Percentiles rank a stretch among this genome's conserved stretches.
These are phyloP conservation scores for Panaeolus papilionaceus DNA, from an alignment of 768 basidiomycete species.

Conservation along the genomic window DNA sequence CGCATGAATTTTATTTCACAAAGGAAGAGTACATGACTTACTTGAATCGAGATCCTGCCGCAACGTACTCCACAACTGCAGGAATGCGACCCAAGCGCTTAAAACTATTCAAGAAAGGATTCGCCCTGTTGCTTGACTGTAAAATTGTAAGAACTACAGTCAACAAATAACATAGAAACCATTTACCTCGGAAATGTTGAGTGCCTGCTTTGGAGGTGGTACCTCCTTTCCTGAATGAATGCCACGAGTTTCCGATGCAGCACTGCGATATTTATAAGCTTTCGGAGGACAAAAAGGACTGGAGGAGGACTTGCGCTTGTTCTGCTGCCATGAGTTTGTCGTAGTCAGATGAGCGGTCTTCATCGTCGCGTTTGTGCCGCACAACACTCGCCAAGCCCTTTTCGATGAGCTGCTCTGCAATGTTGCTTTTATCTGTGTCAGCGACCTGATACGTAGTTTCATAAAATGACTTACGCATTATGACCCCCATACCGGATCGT, in stretches of 20 bases:
- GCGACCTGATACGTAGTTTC: neutral
- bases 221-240: constrained; percentile 94
- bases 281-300: neutral
- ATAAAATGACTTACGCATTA: constrained; percentile 62
- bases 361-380: constrained; percentile 93
- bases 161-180: neutral
- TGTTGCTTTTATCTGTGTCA: constrained; percentile 58
- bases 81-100: constrained; percentile 86
- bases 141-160: constrained; percentile 17
- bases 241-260: constrained; percentile 77
- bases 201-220: constrained; percentile 75
- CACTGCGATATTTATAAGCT: constrained; percentile 49
- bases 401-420: constrained; percentile 93
- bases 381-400: constrained; percentile 91
- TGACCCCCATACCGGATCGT: constrained; percentile 87
- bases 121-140: constrained; percentile 75
- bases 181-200: constrained; percentile 90
- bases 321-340: constrained; percentile 97
- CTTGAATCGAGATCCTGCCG: constrained; percentile 97
- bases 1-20: neutral
- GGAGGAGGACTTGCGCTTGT: constrained; percentile 66
- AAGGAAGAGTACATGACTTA: constrained; percentile 36
- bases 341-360: constrained; percentile 94
- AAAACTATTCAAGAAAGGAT: constrained; percentile 88
- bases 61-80: constrained; percentile 92